Evolutionary conservation across 1,284 basidiomycete genomes (phyloP).

Genomic region (Taiwanofungus camphoratus): DNA sequence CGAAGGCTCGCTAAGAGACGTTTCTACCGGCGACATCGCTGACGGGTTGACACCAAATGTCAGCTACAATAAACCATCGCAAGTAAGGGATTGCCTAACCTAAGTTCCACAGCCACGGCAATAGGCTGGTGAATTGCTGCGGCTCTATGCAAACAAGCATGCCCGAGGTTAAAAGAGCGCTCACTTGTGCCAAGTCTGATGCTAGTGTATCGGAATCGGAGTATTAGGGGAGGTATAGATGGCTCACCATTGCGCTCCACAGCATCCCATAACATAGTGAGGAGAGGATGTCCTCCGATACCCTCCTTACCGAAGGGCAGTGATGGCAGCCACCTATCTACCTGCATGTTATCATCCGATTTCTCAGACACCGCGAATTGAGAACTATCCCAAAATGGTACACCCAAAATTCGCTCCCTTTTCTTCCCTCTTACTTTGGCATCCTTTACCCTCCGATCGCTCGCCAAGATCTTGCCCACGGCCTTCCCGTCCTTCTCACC

Average conservation of each 20-base stretch:
- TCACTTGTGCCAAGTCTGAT: slow-evolving; percentile 36
- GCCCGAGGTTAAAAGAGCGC: slow-evolving; percentile 33
- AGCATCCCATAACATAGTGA: slow-evolving; percentile 28
- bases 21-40: slow-evolving; percentile 11
- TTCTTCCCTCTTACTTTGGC: slow-evolving; percentile 30
- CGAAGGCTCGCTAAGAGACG: slow-evolving; percentile 2
- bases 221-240: background rate
- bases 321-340: slow-evolving; percentile 9
- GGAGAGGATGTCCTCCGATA: slow-evolving; percentile 7
- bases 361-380: slow-evolving; percentile 7
- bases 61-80: background rate
- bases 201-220: background rate
- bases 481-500: slow-evolving; percentile 38
- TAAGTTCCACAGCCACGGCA: slow-evolving; percentile 23
- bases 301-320: slow-evolving; percentile 6
- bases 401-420: slow-evolving; percentile 34
- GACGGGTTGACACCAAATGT: background rate
- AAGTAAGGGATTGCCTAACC: slow-evolving; percentile 11
- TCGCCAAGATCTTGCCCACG: slow-evolving; percentile 36
- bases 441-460: slow-evolving; percentile 29
- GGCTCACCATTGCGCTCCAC: slow-evolving; percentile 35
- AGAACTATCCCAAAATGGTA: slow-evolving; percentile 17
- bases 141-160: slow-evolving; percentile 12
- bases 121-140: slow-evolving; percentile 8
- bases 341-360: slow-evolving; percentile 12